Conservation (phyloP, 2,329 filamentous ascomycete species). For the Trichoderma arundinaceum region DNA sequence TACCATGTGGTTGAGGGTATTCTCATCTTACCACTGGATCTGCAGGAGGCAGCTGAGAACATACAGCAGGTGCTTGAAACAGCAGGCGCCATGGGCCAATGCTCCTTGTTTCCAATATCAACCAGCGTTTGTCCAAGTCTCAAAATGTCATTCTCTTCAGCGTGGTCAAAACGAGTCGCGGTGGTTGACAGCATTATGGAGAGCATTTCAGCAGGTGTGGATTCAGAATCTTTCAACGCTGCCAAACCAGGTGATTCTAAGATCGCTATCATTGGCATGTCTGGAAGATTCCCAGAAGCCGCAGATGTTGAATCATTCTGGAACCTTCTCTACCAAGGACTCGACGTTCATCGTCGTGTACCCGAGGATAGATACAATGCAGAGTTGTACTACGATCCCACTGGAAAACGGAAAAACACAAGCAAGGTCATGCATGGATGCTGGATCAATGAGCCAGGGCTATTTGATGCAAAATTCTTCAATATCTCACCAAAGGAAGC, state of each 20-base stretch:
- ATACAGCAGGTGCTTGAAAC: background rate
- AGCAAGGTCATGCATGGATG: slow-evolving; percentile 73
- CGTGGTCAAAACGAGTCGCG: background rate
- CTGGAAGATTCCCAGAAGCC: slow-evolving; percentile 52
- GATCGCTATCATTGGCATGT: slow-evolving; percentile 78
- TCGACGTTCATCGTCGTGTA: slow-evolving; percentile 68
- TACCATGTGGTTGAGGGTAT: slow-evolving; percentile 17
- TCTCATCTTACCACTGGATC: slow-evolving; percentile 10
- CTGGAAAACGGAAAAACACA: slow-evolving; percentile 71
- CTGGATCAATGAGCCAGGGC: slow-evolving; percentile 71
- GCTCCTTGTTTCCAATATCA: background rate
- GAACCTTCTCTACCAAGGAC: slow-evolving; percentile 69
- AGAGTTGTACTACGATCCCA: slow-evolving; percentile 69
- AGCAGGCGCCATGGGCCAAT: background rate
- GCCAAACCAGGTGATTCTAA: slow-evolving; percentile 50
- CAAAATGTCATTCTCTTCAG: background rate
- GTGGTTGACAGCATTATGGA: slow-evolving; percentile 15
- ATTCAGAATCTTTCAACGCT: background rate
- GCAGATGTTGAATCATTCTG: slow-evolving; percentile 55
- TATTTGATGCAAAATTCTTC: slow-evolving; percentile 81
- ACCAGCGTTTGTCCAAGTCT: slow-evolving; percentile 8
- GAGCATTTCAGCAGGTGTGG: background rate
- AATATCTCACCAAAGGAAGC: slow-evolving; percentile 83
- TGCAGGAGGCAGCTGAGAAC: slow-evolving; percentile 14
- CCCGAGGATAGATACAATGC: slow-evolving; percentile 71